Evolutionary conservation across 2,329 filamentous ascomycete genomes (phyloP).

Genomic region (Delphinella strobiligena): DNA sequence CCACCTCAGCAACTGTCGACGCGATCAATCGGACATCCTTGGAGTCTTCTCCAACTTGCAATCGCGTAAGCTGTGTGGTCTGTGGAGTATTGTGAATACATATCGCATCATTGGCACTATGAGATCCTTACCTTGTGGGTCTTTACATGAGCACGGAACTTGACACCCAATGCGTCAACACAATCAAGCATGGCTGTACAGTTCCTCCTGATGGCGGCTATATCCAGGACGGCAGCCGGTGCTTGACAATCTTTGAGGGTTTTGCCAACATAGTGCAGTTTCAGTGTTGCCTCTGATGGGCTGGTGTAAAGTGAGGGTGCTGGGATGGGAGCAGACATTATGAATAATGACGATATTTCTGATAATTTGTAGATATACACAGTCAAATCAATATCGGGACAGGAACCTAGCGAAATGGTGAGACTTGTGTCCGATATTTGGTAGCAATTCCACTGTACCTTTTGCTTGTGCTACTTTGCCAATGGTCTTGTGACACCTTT

Average conservation of each 20-base stretch:
- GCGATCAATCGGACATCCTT: conserved; percentile 51
- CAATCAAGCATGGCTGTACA: conserved; percentile 61
- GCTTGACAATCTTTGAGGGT: conserved; percentile 48
- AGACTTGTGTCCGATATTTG: too few relatives aligned
- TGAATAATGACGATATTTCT: neutral
- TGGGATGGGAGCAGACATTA: neutral
- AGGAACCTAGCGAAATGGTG: too few relatives aligned
- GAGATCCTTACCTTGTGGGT: conserved; percentile 67
- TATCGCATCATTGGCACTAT: too few relatives aligned
- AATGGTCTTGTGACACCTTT: too few relatives aligned
- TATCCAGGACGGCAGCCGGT: conserved; percentile 57
- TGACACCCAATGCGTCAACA: conserved; percentile 44
- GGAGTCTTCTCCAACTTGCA: conserved; percentile 54
- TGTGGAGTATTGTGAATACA: too few relatives aligned
- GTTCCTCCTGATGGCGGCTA: conserved; percentile 53
- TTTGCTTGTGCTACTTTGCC: too few relatives aligned
- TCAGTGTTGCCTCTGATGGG: conserved; percentile 20
- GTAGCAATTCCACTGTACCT: too few relatives aligned
- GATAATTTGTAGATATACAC: neutral
- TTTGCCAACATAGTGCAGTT: conserved; percentile 44
- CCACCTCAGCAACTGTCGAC: conserved; percentile 64
- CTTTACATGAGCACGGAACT: conserved; percentile 69
- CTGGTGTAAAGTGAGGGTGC: conserved; percentile 17
- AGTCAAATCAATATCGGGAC: neutral
- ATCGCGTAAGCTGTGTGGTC: conserved; percentile 52